Evolutionary conservation across 225 moss, liverwort and hornwort species (phyloP).

Genomic region (Marchantia paleacea): DNA sequence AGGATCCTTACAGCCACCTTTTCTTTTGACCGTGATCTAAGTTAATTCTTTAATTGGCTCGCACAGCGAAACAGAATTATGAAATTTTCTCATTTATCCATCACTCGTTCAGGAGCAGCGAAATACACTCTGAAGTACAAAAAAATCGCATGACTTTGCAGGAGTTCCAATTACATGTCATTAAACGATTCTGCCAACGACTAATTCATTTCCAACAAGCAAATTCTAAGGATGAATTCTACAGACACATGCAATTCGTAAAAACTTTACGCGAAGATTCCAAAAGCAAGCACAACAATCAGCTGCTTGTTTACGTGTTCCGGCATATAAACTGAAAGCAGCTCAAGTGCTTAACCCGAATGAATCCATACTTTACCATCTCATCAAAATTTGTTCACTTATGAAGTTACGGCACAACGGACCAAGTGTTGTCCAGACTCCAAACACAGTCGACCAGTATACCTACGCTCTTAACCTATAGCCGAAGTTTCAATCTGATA

Average conservation of each 20-base stretch:
- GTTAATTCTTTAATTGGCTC: too few species aligned
- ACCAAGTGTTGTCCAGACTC: neutral
- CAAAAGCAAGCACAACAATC: neutral
- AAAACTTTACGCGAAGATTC: neutral
- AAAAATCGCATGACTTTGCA: too few species aligned
- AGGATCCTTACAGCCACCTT: too few species aligned
- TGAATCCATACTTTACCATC: neutral
- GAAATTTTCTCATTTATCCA: too few species aligned
- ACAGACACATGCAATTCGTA: neutral
- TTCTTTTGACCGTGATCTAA: too few species aligned
- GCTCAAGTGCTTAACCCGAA: neutral
- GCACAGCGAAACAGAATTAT: too few species aligned
- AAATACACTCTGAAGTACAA: too few species aligned
- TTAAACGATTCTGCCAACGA: too few species aligned
- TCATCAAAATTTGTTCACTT: neutral
- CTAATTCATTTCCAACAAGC: too few species aligned
- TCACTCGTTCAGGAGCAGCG: too few species aligned
- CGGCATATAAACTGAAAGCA: neutral
- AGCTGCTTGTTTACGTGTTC: neutral
- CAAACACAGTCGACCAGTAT: neutral
- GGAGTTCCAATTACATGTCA: too few species aligned
- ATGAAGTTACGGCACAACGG: neutral
- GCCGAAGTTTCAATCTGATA: neutral
- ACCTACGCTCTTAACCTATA: neutral
- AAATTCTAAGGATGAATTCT: too few species aligned